Evolutionary conservation across 1,139 yeast genomes (phyloP), one percentile per base, ranked within the genome.

Genomic region (Magnusiomyces fungicola): DNA sequence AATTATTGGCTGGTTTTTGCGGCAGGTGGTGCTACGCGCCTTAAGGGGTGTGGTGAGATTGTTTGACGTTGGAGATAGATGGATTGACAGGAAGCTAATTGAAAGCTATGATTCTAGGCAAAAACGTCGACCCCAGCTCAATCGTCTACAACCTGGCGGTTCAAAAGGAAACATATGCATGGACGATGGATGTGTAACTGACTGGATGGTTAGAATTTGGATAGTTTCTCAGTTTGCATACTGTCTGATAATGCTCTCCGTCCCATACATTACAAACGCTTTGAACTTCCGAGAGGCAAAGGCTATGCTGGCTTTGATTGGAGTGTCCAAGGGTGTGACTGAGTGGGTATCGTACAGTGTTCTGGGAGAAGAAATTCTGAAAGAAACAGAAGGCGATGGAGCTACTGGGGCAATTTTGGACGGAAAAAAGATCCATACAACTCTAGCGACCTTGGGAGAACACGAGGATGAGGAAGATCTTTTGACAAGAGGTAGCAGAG

Each of bases 301-400:
- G 3, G 44, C 54, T 3, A 52, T 68, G 1, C 69, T 69, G 3
- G 69, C 61, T 1, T 40, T 63, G 9, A 63, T 68, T 45, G 74
- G 74, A 12, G 58, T 69, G 47, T 57, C 71, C 1, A 70, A 74
- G 73, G 72, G 73, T 0, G 55, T 68, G 27, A 64, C 70, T 1
- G 60, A 69, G 2, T 70, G 74, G 74, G 72, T 70, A 0, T 73
- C 74, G 14, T 70, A 64, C 54, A 63, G 72, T 1, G 53, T 70
- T 16, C 59, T 70, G n/a, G 71, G 70, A 1, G 69, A 67, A 50
- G 70, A 69, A 37, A 67, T 70, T 32, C 63, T 65, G 34, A 34
- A 18, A 14, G 38, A 34, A 34, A 34, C 38, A 5, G 38, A 34
- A 18, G 21, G 38, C 5, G 38, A 19, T 4, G 38, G 38, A 34